A percentile compares a stretch with the other conserved stretches of the same genome.
Conservation (phyloP, 1,284 basidiomycete genomes). For the Cystobasidiaceae sp. region DNA sequence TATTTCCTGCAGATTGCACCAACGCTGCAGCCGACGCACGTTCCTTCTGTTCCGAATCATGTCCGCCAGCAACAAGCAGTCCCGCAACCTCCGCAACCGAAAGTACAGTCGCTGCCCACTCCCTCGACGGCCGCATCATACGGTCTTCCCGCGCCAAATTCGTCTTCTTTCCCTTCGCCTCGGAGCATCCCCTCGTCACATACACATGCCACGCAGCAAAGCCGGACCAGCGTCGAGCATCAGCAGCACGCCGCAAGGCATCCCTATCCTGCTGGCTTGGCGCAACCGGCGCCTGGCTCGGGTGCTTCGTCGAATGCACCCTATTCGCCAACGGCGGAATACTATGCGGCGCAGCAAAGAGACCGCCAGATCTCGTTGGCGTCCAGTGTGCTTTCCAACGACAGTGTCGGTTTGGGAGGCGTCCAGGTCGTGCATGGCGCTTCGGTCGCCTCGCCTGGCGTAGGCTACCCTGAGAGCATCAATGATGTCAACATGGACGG, state of each 20-base stretch:
- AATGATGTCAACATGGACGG: constrained; percentile 43
- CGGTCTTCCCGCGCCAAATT: constrained; percentile 34
- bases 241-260: too few relatives aligned
- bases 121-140: constrained; percentile 37
- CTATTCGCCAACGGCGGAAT: background rate
- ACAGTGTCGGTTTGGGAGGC: background rate
- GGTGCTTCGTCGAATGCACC: constrained; percentile 33
- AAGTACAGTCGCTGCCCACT: constrained; percentile 26
- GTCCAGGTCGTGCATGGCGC: constrained; percentile 28
- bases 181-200: constrained; percentile 41
- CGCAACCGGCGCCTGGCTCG: constrained; percentile 51
- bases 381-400: constrained; percentile 13
- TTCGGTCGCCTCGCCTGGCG: constrained; percentile 12
- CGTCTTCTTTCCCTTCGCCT: constrained; percentile 31
- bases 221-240: constrained; percentile 27
- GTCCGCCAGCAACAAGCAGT: background rate
- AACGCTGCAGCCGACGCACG: constrained; percentile 47
- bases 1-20: constrained; percentile 69
- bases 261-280: constrained; percentile 54
- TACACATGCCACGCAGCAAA: constrained; percentile 29
- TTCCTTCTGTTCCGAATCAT: constrained; percentile 18
- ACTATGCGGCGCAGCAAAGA: constrained; percentile 13
- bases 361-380: constrained; percentile 9
- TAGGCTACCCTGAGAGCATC: constrained; percentile 44
- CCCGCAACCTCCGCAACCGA: constrained; percentile 18